Evolutionary conservation across 78 protist species (phyloP).

Genomic region (Dictyostelium purpureum): DNA sequence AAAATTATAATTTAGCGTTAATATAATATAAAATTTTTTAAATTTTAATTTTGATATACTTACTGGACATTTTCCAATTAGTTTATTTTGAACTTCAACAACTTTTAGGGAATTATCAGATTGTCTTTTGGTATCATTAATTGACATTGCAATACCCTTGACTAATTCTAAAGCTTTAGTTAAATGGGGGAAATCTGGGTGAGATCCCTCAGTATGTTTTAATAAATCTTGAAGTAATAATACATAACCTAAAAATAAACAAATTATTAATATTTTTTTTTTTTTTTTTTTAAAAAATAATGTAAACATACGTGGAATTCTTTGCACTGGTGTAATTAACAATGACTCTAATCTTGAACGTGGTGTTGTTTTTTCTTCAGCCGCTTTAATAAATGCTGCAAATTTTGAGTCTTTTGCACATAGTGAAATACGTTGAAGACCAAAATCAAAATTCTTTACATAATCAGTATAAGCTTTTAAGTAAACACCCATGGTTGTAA

Average conservation of each 20-base stretch:
- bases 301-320: constrained; percentile 76
- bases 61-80: constrained; percentile 67
- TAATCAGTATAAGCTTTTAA: constrained; percentile 70
- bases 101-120: constrained; percentile 74
- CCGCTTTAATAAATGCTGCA: constrained; percentile 5
- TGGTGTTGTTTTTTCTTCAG: constrained; percentile 48
- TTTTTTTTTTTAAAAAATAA: too few species aligned
- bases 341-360: constrained; percentile 66
- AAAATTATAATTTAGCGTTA: neutral
- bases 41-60: neutral
- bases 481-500: constrained; percentile 36
- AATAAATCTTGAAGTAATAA: constrained; percentile 59
- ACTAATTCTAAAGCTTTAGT: constrained; percentile 30
- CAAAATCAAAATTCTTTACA: constrained; percentile 72
- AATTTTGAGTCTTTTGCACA: constrained; percentile 57
- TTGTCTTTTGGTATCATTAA: constrained; percentile 70
- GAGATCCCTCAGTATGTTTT: constrained; percentile 70
- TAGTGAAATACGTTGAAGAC: constrained; percentile 30
- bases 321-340: constrained; percentile 69
- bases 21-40: neutral
- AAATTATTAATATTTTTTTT: too few species aligned
- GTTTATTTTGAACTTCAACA: constrained; percentile 66
- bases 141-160: constrained; percentile 54
- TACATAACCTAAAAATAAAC: too few species aligned
- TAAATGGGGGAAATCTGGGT: constrained; percentile 54